A percentile compares a stretch with the other conserved stretches of the same genome.
Evolutionary conservation across 176 grass and related monocot genomes (phyloP).

Genomic region (Chloris gayana): DNA sequence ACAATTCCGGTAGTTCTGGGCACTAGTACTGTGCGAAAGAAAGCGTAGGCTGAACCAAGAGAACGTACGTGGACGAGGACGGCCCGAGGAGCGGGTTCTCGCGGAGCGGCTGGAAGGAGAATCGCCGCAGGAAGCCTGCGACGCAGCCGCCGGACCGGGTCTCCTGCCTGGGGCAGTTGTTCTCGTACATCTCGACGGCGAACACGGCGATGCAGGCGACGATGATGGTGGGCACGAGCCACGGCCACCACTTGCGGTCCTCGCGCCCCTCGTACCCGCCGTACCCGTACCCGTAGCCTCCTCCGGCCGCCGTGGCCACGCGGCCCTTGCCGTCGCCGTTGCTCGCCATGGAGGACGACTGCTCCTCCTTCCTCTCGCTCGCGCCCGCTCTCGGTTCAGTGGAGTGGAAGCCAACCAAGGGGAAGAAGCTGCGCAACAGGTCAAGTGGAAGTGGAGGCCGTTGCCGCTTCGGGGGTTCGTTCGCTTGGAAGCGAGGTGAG

Average conservation of each 20-base stretch:
- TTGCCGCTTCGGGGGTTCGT: constrained; percentile 10
- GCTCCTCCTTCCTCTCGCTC: background rate
- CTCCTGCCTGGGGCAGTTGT: constrained; percentile 71
- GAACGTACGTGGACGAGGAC: constrained; percentile 63
- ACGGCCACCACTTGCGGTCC: constrained; percentile 76
- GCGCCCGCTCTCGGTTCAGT: background rate
- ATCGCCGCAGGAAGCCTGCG: constrained; percentile 64
- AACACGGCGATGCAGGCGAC: constrained; percentile 80
- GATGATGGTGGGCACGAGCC: constrained; percentile 85
- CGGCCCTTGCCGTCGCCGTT: constrained; percentile 51
- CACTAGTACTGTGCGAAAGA: background rate
- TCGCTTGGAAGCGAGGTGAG: constrained; percentile 57
- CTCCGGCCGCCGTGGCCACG: constrained; percentile 31
- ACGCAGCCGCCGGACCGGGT: constrained; percentile 56
- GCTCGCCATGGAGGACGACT: constrained; percentile 42
- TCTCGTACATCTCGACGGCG: constrained; percentile 86
- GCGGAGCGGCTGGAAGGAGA: constrained; percentile 90
- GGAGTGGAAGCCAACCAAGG: constrained; percentile 23
- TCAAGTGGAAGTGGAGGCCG: constrained; percentile 10
- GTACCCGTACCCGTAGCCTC: constrained; percentile 34
- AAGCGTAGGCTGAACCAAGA: background rate
- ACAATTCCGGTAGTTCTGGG: background rate
- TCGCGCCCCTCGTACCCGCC: constrained; percentile 51
- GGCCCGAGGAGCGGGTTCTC: constrained; percentile 95
- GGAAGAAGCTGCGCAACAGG: background rate